Percentiles rank a stretch among this genome's conserved stretches.
Evolutionary conservation across 805 yeast species (phyloP).

Genomic region (Naumovozyma dairenensis): DNA sequence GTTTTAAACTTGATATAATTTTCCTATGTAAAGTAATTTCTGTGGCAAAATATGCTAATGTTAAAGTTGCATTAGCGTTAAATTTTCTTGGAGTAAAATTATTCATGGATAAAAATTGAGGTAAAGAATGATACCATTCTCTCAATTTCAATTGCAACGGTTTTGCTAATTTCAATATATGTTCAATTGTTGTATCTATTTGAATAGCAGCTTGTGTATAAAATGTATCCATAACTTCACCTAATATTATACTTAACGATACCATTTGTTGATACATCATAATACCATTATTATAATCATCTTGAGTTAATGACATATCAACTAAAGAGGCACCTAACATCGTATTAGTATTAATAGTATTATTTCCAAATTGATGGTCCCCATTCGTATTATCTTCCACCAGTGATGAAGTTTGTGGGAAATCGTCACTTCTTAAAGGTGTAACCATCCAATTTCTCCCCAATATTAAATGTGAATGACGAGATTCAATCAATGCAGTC

Average conservation of each 20-base stretch:
- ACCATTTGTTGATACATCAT: conserved; percentile 59
- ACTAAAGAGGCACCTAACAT: conserved; percentile 8
- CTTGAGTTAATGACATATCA: conserved; percentile 26
- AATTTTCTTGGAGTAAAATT: conserved; percentile 50
- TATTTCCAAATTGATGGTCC: neutral
- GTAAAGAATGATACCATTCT: conserved; percentile 70
- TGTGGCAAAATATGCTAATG: conserved; percentile 79
- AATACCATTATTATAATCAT: conserved; percentile 64
- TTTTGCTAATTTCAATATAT: conserved; percentile 66
- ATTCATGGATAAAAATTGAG: conserved; percentile 53
- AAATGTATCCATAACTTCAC: conserved; percentile 62
- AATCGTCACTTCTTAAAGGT: conserved; percentile 58
- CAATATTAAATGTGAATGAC: conserved; percentile 73
- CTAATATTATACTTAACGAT: conserved; percentile 53
- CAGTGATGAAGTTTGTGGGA: conserved; percentile 53
- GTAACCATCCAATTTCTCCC: conserved; percentile 74
- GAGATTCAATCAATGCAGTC: conserved; percentile 69
- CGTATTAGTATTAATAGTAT: neutral
- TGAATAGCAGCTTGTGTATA: conserved; percentile 61
- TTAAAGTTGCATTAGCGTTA: conserved; percentile 69
- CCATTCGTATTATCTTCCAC: conserved; percentile 5
- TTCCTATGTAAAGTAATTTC: conserved; percentile 80
- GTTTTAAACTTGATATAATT: conserved; percentile 45
- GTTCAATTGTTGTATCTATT: conserved; percentile 48
- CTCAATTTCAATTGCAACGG: conserved; percentile 65